These are phyloP conservation scores for Raphanus raphanistrum DNA, from an alignment of 345 rosid genomes.

Conservation along the genomic window DNA sequence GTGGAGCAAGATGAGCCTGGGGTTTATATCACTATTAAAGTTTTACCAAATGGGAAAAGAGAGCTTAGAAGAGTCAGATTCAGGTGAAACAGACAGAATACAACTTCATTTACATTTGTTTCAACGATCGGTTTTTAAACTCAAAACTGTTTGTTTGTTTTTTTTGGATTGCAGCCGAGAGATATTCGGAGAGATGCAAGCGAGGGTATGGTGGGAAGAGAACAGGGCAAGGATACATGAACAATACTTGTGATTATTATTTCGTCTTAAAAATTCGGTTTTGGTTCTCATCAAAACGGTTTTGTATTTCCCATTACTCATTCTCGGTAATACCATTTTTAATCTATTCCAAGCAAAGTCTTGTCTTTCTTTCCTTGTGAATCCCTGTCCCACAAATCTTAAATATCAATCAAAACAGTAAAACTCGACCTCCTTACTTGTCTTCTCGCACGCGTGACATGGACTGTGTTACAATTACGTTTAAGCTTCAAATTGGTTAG, in stretches of 20 bases:
- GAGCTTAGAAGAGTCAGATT: constrained; percentile 98
- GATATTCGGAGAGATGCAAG: constrained; percentile 93
- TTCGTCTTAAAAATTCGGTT: constrained; percentile 7
- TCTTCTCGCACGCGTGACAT: neutral
- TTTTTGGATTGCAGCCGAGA: constrained; percentile 65
- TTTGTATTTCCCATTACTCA: constrained; percentile 24
- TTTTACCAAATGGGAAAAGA: constrained; percentile 71
- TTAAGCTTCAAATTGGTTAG: neutral
- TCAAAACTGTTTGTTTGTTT: neutral
- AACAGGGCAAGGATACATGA: constrained; percentile 91
- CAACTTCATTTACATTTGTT: constrained; percentile 15
- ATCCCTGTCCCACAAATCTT: constrained; percentile 15
- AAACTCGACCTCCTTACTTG: neutral
- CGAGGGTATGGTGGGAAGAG: constrained; percentile 99
- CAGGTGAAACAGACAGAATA: constrained; percentile 52
- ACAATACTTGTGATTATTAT: constrained; percentile 63
- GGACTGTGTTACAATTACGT: neutral
- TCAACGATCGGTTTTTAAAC: neutral
- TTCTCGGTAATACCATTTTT: constrained; percentile 26
- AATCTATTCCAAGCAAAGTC: constrained; percentile 9
- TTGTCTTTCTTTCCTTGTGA: constrained; percentile 22
- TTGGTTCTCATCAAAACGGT: constrained; percentile 7
- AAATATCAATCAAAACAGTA: neutral
- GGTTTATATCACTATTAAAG: constrained; percentile 89
- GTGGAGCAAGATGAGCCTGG: constrained; percentile 98